Conservation (phyloP, 352 stramenopile genomes). For the Globisporangium spinosum region DNA sequence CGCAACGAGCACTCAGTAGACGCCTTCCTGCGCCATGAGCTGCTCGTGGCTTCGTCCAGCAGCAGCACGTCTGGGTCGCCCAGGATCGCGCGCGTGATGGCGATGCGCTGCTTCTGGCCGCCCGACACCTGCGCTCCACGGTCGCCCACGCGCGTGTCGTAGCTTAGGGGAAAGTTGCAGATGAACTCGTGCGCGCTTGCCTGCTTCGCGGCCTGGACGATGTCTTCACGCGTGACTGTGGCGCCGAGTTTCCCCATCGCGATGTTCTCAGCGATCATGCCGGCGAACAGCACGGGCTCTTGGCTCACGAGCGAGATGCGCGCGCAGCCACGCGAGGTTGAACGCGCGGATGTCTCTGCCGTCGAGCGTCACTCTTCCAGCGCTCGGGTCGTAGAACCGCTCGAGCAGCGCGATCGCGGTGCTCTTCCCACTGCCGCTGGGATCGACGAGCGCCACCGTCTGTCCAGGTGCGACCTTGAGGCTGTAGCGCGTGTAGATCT, state of each 20-base stretch:
- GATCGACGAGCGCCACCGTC: slow-evolving; percentile 52
- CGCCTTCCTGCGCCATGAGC: not conserved
- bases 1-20: not conserved
- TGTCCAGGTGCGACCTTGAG: slow-evolving; percentile 40
- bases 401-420: slow-evolving; percentile 51
- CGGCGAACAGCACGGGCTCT: slow-evolving; percentile 37
- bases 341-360: slow-evolving; percentile 57
- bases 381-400: slow-evolving; percentile 52
- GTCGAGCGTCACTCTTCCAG: slow-evolving; percentile 39
- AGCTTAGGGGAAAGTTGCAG: slow-evolving; percentile 71
- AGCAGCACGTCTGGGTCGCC: slow-evolving; percentile 88
- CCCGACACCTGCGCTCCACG: slow-evolving; percentile 88
- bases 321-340: slow-evolving; percentile 60
- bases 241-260: slow-evolving; percentile 39
- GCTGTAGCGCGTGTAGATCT: slow-evolving; percentile 36
- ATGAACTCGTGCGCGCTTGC: slow-evolving; percentile 51
- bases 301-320: slow-evolving; percentile 89
- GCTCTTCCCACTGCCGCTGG: slow-evolving; percentile 58
- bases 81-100: slow-evolving; percentile 75
- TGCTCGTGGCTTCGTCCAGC: slow-evolving; percentile 22
- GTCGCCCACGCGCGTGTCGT: slow-evolving; percentile 90
- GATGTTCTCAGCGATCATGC: slow-evolving; percentile 22
- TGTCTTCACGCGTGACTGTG: slow-evolving; percentile 11
- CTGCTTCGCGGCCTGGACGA: slow-evolving; percentile 34
- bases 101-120: slow-evolving; percentile 95